Evolutionary conservation across 306 rosid species (phyloP), one percentile per base, ranked within the genome.

Genomic region (Nissolia schottii): DNA sequence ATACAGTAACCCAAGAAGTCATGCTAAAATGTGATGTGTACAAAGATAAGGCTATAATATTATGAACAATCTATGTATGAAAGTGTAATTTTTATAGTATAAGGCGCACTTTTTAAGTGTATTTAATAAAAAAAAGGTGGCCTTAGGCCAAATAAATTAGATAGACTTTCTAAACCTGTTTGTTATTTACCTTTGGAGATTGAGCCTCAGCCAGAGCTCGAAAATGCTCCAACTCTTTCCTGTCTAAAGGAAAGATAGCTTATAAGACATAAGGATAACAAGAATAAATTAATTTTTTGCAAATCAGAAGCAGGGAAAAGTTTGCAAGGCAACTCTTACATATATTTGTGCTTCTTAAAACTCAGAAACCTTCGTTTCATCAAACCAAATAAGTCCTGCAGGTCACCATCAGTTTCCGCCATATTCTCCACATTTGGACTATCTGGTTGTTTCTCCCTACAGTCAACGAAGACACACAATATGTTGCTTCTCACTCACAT

Each of bases 141-240:
- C n/a, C n/a, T n/a, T n/a, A n/a, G n/a, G n/a, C n/a, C 51, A 43
- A 69, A 48, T 13, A 54, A 20, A 56, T 19, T 12, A 61, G 23
- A 71, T 45, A 29, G 59, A 49, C 61, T 13, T 6, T 7, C n/a
- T 10, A 63, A 24, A 65, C 32, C 2, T 64, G 32, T 68, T 14
- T 67, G 51, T 35, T 56, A 64, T 45, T 54, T 38, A 91, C 99
- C 97, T 91, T 89, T 12, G 99, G 97, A 62, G 34, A 77, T 71
- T 94, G 99, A 63, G 54, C 89, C 78, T 89, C 85, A 70, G 96
- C 89, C 66, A 91, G 90, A 67, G 77, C 74, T 76, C 72, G 85
- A 82, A 83, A 94, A 76, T 74, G 90, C 77, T 86, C 86, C 66
- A 73, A 76, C 68, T 89, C 81, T 87, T 84, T 79, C 72, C 97